A percentile compares a stretch with the other conserved stretches of the same genome.
Conservation (phyloP, 2,329 filamentous ascomycete species). For the Akanthomyces lecanii region DNA sequence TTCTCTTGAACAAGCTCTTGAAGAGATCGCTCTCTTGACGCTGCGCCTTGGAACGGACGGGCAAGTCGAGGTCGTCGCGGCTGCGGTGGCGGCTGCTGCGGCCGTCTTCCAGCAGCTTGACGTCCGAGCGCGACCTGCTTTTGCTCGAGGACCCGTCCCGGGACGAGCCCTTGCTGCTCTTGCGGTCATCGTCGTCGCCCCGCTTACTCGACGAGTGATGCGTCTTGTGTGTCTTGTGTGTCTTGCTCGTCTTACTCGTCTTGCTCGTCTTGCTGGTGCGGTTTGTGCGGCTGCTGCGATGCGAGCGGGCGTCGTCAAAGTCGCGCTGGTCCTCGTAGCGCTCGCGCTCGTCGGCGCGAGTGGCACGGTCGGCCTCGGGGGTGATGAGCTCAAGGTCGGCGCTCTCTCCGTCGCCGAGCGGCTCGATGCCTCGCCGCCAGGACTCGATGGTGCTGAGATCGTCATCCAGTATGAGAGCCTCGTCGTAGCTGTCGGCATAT, state of each 20-base stretch:
- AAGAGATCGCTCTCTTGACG: constrained; percentile 49
- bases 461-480: constrained; percentile 54
- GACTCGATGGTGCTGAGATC: constrained; percentile 55
- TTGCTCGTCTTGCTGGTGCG: constrained; percentile 28
- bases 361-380: constrained; percentile 48
- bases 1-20: constrained; percentile 56
- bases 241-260: constrained; percentile 28
- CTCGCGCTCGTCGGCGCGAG: constrained; percentile 30
- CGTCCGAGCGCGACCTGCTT: constrained; percentile 29
- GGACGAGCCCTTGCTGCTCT: constrained; percentile 21
- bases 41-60: constrained; percentile 45
- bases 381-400: constrained; percentile 56
- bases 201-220: constrained; percentile 24
- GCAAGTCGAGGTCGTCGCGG: constrained; percentile 37
- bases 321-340: constrained; percentile 33
- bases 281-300: constrained; percentile 23
- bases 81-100: constrained; percentile 24
- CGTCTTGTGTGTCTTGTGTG: constrained; percentile 26
- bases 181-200: constrained; percentile 21
- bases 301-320: constrained; percentile 15
- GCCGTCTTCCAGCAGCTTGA: constrained; percentile 35
- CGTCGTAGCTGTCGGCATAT: constrained; percentile 40
- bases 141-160: constrained; percentile 22
- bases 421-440: constrained; percentile 54
- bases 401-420: constrained; percentile 42